A percentile compares a stretch with the other conserved stretches of the same genome.
phyloP scores from a whole-genome alignment of 202 grass and related monocot species.

The Schoenoplectus tabernaemontani region DNA sequence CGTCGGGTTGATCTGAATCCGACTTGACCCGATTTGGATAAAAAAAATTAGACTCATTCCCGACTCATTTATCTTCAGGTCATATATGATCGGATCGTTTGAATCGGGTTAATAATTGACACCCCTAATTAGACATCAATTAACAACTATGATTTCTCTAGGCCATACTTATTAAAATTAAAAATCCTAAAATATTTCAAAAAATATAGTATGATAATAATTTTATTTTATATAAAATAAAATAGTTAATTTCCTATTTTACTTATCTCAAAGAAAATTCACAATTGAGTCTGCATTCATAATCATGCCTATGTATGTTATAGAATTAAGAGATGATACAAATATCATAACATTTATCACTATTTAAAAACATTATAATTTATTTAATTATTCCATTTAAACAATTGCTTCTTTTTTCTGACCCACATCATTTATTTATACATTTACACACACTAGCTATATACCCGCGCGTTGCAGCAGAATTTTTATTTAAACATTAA shows the following conservation, averaged over 20 bases:
- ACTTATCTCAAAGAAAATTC: background rate
- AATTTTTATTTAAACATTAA: too few relatives aligned
- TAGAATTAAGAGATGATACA: background rate
- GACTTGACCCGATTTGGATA: too few relatives aligned
- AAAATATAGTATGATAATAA: background rate
- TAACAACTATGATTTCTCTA: background rate
- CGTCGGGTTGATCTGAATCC: too few relatives aligned
- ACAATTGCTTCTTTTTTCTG: background rate
- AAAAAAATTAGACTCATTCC: too few relatives aligned
- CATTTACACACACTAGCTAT: too few relatives aligned
- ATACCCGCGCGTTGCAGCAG: too few relatives aligned
- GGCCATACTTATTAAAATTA: background rate
- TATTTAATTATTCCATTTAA: background rate
- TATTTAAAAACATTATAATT: background rate
- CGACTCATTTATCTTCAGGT: too few relatives aligned
- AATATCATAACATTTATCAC: background rate
- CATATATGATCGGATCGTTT: too few relatives aligned
- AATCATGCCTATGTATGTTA: too few relatives aligned
- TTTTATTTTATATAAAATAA: background rate
- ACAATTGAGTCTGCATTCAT: background rate
- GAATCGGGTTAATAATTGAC: too few relatives aligned
- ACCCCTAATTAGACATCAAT: background rate
- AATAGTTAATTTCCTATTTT: background rate
- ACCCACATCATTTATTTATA: background rate
- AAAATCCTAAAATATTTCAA: background rate